A percentile compares a stretch with the other conserved stretches of the same genome.
phyloP scores from a whole-genome alignment of 225 moss, liverwort and hornwort species.

The Neckera pumila region DNA sequence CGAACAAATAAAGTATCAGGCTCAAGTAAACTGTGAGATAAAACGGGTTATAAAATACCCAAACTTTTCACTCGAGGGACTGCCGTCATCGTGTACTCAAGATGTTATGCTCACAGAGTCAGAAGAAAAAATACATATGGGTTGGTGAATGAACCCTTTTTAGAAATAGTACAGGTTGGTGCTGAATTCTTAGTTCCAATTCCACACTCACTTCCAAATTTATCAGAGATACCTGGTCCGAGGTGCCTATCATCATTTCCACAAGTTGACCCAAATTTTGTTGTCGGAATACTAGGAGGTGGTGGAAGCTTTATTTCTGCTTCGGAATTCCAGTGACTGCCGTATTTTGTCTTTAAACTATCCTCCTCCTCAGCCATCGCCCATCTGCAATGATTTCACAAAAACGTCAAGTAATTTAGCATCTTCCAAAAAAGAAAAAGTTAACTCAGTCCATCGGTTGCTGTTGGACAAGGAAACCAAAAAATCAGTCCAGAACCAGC shows the following conservation, averaged over 20 bases:
- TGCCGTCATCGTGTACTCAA: not conserved
- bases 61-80: not conserved
- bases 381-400: conserved; percentile 3
- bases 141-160: not conserved
- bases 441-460: not conserved
- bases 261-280: not conserved
- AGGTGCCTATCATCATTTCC: not conserved
- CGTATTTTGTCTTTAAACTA: conserved; percentile 16
- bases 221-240: not conserved
- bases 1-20: not conserved
- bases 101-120: not conserved
- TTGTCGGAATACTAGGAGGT: not conserved
- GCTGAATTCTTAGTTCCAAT: not conserved
- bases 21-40: not conserved
- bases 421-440: not conserved
- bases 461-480: not conserved
- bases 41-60: not conserved
- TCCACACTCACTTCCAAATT: not conserved
- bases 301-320: not conserved
- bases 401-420: not conserved
- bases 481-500: not conserved
- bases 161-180: not conserved
- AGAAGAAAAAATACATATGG: not conserved
- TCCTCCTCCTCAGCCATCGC: conserved; percentile 3
- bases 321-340: not conserved